A percentile compares a stretch with the other conserved stretches of the same genome.
phyloP scores from a whole-genome alignment of 129 eudicot genomes.

The Gnaphalium uliginosum region DNA sequence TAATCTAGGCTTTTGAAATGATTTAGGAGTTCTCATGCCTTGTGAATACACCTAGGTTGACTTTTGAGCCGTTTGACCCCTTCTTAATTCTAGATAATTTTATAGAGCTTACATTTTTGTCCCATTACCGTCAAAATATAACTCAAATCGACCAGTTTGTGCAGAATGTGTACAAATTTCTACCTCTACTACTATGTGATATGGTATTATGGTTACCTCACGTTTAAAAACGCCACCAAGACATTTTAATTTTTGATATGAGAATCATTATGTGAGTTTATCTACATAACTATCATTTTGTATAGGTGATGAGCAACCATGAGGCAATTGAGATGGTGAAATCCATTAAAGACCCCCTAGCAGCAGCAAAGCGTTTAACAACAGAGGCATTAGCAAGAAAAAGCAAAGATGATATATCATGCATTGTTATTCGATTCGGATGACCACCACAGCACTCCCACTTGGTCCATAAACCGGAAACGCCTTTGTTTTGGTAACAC shows the following conservation, averaged over 20 bases:
- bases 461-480: background rate
- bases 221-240: background rate
- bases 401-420: constrained; percentile 82
- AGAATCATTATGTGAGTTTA: background rate
- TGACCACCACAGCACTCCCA: constrained; percentile 24
- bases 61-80: background rate
- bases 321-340: constrained; percentile 70
- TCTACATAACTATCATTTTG: background rate
- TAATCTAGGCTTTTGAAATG: background rate
- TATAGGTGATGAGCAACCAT: constrained; percentile 73
- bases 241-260: background rate
- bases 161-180: background rate
- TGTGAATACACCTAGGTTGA: background rate
- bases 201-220: background rate
- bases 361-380: constrained; percentile 77
- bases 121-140: background rate
- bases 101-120: background rate
- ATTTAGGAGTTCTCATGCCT: background rate
- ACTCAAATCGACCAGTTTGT: background rate
- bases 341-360: constrained; percentile 62
- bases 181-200: background rate
- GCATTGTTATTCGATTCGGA: constrained; percentile 74
- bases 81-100: too few species aligned
- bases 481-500: background rate
- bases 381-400: constrained; percentile 68